A percentile compares a stretch with the other conserved stretches of the same genome.
Evolutionary conservation across 345 rosid species (phyloP).

Genomic region (Litchi chinensis): DNA sequence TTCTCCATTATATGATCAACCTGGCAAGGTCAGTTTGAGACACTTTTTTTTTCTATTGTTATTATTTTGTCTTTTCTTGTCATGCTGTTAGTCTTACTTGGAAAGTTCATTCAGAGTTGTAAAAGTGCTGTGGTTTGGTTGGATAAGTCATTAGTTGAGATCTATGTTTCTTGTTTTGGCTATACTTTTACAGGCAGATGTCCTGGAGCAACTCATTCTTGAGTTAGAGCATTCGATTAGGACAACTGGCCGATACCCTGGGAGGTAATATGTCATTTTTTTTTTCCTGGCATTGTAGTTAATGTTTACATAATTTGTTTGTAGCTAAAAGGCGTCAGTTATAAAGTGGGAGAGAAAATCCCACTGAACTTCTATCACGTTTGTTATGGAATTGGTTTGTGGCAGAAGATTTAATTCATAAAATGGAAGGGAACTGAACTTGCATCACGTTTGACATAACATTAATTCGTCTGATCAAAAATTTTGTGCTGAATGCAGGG

Average conservation of each 20-base stretch:
- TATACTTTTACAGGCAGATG: conserved; percentile 68
- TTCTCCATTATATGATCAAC: conserved; percentile 83
- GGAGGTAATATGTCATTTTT: conserved; percentile 57
- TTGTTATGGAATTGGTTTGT: not conserved
- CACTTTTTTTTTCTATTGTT: conserved; percentile 6
- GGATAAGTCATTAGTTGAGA: conserved; percentile 3
- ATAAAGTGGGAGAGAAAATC: not conserved
- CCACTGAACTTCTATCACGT: not conserved
- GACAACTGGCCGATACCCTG: conserved; percentile 67
- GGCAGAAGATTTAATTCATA: not conserved
- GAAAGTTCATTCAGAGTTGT: conserved; percentile 8
- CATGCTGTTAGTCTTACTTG: not conserved
- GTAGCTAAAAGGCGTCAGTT: not conserved
- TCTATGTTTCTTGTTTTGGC: conserved; percentile 12
- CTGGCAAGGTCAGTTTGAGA: conserved; percentile 66
- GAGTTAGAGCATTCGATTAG: conserved; percentile 84
- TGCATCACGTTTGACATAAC: not conserved
- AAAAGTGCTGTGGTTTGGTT: not conserved
- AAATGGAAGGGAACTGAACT: not conserved
- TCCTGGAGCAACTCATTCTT: conserved; percentile 77
- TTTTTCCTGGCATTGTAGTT: not conserved
- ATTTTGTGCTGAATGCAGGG: conserved; percentile 52
- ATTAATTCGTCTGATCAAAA: not conserved
- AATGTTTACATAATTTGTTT: not conserved
- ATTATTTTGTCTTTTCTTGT: not conserved